Evolutionary conservation across 345 rosid genomes (phyloP).

Genomic region (Gossypium rotundifolium): DNA sequence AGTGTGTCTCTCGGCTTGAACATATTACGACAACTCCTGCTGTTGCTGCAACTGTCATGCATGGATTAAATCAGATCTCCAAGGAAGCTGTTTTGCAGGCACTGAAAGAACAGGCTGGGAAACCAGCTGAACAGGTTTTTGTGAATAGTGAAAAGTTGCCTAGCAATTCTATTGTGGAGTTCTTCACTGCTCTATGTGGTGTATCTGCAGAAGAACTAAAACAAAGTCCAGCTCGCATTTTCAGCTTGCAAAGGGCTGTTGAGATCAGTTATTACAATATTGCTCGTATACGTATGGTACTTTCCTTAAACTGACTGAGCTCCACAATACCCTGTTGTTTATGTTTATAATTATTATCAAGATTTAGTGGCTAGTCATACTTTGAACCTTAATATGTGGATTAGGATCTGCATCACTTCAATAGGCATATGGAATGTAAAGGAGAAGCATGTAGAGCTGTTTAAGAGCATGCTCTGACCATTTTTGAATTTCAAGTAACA

Average conservation of each 20-base stretch:
- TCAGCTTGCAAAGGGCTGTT: conserved; percentile 94
- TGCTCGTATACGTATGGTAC: conserved; percentile 96
- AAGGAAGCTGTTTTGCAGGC: conserved; percentile 91
- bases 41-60: conserved; percentile 89
- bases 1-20: conserved; percentile 97
- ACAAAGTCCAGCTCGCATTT: conserved; percentile 97
- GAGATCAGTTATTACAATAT: conserved; percentile 99
- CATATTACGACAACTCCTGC: conserved; percentile 79
- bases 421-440: neutral
- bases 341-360: neutral
- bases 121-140: conserved; percentile 92
- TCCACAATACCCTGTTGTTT: neutral
- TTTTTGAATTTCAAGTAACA: neutral
- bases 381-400: neutral
- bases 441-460: neutral
- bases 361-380: neutral
- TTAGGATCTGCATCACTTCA: neutral
- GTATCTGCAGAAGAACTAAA: conserved; percentile 94
- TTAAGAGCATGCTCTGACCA: neutral
- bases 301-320: conserved; percentile 5
- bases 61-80: conserved; percentile 93
- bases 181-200: conserved; percentile 91
- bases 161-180: conserved; percentile 86
- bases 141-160: conserved; percentile 87
- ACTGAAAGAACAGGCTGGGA: conserved; percentile 82